phyloP scores from a whole-genome alignment of 2,329 filamentous ascomycete genomes.

The Ilyonectria robusta region DNA sequence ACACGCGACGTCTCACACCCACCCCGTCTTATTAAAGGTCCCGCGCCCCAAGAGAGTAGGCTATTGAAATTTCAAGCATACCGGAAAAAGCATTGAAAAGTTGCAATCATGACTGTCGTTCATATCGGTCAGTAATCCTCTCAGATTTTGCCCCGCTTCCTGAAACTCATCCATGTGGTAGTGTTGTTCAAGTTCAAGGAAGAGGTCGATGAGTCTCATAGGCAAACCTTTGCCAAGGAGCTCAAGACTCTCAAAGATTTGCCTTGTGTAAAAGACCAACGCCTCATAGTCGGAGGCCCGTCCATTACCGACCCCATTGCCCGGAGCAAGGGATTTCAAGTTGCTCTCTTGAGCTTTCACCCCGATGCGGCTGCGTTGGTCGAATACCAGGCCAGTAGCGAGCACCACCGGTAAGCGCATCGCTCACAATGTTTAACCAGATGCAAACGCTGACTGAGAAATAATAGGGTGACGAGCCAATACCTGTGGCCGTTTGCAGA shows the following conservation, averaged over 20 bases:
- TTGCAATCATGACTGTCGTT: constrained; percentile 50
- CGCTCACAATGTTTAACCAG: no score
- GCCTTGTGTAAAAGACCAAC: constrained; percentile 62
- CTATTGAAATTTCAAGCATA: not conserved
- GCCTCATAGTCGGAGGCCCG: constrained; percentile 66
- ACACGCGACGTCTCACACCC: not conserved
- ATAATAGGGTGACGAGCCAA: constrained; percentile 62
- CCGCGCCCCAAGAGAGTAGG: not conserved
- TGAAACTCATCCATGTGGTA: constrained; percentile 38
- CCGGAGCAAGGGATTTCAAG: constrained; percentile 67
- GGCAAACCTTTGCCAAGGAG: constrained; percentile 60
- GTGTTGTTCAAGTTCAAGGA: constrained; percentile 65
- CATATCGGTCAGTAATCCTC: constrained; percentile 49
- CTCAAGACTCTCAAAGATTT: constrained; percentile 64
- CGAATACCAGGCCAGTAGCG: constrained; percentile 66
- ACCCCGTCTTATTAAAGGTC: constrained; percentile 10
- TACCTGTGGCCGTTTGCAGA: constrained; percentile 68
- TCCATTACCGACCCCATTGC: constrained; percentile 67
- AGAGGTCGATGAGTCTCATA: constrained; percentile 58
- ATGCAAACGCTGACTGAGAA: not conserved
- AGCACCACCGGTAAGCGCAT: constrained; percentile 62
- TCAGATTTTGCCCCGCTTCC: no score
- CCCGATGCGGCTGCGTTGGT: constrained; percentile 59
- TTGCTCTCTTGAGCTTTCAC: constrained; percentile 67
- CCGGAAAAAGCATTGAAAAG: not conserved